Base-by-base conservation (phyloP, 2,329 filamentous ascomycete species). In the Pseudogymnoascus sp. region DNA sequence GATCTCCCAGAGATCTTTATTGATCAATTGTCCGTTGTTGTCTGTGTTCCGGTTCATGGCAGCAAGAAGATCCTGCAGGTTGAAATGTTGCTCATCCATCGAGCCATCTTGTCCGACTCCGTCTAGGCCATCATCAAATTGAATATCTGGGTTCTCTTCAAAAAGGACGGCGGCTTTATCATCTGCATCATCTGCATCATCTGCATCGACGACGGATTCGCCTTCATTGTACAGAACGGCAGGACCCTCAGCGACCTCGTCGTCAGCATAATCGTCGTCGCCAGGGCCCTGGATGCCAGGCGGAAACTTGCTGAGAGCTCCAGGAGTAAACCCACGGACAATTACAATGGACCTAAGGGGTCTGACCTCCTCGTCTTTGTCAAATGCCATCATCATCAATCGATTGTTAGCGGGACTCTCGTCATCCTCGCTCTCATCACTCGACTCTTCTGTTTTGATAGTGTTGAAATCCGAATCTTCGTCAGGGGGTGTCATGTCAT, bases 351-450 rank as follows among this genome's bases (percentile, higher is more conserved):
- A 34, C 29, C 51, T 57, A 10, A 57, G 29, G 29, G 29, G 29
- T 14, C 51, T 34, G 14, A 36, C n/a, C 10, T 57, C 51, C 29
- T 57, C 51, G 16, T 57, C 51, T 26, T 57, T 57, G 11, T 57
- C 51, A 57, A 57, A 57, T 21, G 51, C 51, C 51, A 57, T 57
- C 51, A 57, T 57, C 51, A 57, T 57, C 16, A 57, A 14, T 34
- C 51, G 29, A 3, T 34, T 57, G 2, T 21, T 57, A 5, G 16
- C 12, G 4, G 29, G 51, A 16, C 29, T 57, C n/a, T 57, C 29
- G 5, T 57, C 51, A 8, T 36, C 51, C 10, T 57, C 29, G 11
- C 51, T 34, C 51, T 36, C 51, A 36, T 57, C 51, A 29, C 26
- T 57, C 5, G 29, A 31, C 47, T 54, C 47, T 4, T 6, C 47